Conservation (phyloP, 306 rosid species). For the Nissolia schottii region DNA sequence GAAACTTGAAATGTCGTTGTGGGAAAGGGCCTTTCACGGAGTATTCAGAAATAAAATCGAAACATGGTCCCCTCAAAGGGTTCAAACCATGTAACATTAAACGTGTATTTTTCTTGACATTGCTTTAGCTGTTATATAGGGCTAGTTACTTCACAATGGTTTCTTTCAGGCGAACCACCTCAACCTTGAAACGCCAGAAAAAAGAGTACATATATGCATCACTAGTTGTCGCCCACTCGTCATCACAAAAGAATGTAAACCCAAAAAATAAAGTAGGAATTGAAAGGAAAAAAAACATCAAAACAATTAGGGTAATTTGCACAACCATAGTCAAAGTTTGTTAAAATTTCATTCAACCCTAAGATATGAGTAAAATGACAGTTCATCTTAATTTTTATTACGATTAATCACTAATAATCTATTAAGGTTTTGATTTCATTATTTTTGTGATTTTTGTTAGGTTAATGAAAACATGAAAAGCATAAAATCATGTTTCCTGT, state of each 20-base stretch:
- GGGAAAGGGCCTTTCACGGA: background rate
- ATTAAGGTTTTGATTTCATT: too few relatives aligned
- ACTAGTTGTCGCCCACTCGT: slow-evolving; percentile 39
- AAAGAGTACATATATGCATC: background rate
- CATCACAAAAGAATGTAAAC: background rate
- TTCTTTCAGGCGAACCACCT: slow-evolving; percentile 9
- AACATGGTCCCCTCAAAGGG: background rate
- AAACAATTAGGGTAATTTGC: too few relatives aligned
- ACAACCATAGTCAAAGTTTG: too few relatives aligned
- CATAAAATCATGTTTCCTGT: too few relatives aligned
- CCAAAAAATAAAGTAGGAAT: background rate
- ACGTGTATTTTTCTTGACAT: background rate
- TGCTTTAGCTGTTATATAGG: slow-evolving; percentile 15
- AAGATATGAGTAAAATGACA: too few relatives aligned
- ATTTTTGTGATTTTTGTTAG: too few relatives aligned
- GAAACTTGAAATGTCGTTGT: background rate
- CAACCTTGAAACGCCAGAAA: slow-evolving; percentile 29
- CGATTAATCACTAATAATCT: too few relatives aligned
- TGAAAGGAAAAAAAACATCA: slow-evolving; percentile 20
- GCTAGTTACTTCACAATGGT: background rate
- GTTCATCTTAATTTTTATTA: too few relatives aligned
- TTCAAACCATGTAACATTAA: background rate
- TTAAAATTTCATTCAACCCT: too few relatives aligned
- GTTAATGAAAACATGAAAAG: too few relatives aligned
- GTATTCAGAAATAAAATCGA: background rate